Percentiles rank a stretch among this genome's conserved stretches.
Evolutionary conservation across 176 grass and related monocot genomes (phyloP).

Genomic region (Avena atlantica): DNA sequence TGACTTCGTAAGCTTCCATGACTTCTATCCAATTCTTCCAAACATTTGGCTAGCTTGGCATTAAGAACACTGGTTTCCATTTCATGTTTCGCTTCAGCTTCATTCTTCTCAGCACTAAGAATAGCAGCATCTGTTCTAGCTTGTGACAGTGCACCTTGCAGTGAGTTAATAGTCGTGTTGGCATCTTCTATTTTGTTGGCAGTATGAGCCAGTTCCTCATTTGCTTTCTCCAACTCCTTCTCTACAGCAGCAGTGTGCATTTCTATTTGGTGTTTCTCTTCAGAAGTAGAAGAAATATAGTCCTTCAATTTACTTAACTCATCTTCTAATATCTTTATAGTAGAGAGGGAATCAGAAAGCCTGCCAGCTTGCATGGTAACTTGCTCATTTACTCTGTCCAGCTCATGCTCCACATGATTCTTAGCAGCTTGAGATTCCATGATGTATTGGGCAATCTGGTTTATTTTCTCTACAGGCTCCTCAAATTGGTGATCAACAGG

Average conservation of each 20-base stretch:
- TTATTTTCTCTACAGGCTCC: slow-evolving; percentile 65
- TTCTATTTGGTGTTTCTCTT: slow-evolving; percentile 73
- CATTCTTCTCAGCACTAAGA: slow-evolving; percentile 65
- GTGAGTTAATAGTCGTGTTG: slow-evolving; percentile 63
- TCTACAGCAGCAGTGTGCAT: slow-evolving; percentile 55
- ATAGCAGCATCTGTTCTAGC: slow-evolving; percentile 54
- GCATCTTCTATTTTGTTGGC: slow-evolving; percentile 72
- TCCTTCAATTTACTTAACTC: slow-evolving; percentile 67
- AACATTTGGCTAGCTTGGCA: slow-evolving; percentile 65
- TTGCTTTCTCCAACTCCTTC: slow-evolving; percentile 84
- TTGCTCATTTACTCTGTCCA: slow-evolving; percentile 62
- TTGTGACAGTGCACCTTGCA: slow-evolving; percentile 76
- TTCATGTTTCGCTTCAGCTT: slow-evolving; percentile 61
- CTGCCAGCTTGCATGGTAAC: slow-evolving; percentile 53
- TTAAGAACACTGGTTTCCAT: slow-evolving; percentile 65
- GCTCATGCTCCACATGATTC: slow-evolving; percentile 60
- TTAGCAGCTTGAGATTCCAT: slow-evolving; percentile 71
- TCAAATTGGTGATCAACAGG: slow-evolving; percentile 63
- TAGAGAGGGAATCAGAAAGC: slow-evolving; percentile 55
- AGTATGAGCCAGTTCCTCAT: slow-evolving; percentile 61
- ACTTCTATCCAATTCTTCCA: slow-evolving; percentile 71
- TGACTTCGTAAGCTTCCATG: slow-evolving; percentile 61
- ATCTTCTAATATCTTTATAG: slow-evolving; percentile 68
- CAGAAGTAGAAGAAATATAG: slow-evolving; percentile 66
- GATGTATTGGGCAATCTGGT: slow-evolving; percentile 58